Conservation (phyloP, 2,329 filamentous ascomycete species). For the Chaetomium olivaceum region DNA sequence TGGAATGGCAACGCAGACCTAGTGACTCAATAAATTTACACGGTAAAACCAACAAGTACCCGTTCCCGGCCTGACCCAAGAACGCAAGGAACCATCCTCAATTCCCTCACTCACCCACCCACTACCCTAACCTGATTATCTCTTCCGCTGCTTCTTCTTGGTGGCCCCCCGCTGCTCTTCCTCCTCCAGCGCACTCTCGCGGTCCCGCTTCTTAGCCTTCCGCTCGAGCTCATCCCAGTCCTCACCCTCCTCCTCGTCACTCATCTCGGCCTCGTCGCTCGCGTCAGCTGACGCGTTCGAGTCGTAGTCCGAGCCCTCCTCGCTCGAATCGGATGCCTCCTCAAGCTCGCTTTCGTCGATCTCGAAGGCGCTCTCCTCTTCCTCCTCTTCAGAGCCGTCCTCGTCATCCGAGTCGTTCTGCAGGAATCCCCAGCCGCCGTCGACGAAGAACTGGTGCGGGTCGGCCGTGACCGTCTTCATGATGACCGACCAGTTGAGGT, state of each 20-base stretch:
- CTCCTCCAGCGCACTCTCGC: slow-evolving; percentile 67
- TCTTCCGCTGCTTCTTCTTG: slow-evolving; percentile 58
- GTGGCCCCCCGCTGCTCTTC: slow-evolving; percentile 66
- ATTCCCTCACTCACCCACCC: not conserved
- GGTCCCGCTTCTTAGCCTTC: slow-evolving; percentile 84
- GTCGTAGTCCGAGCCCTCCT: slow-evolving; percentile 91
- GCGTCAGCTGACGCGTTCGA: slow-evolving; percentile 84
- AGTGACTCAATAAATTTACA: not conserved
- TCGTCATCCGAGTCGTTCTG: slow-evolving; percentile 86
- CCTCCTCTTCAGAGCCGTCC: slow-evolving; percentile 72
- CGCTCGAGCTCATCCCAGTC: slow-evolving; percentile 94
- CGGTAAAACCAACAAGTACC: not conserved
- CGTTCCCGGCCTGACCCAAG: not conserved
- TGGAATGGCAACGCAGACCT: not conserved
- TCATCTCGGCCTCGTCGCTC: slow-evolving; percentile 68
- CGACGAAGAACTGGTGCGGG: slow-evolving; percentile 90
- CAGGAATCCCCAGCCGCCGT: slow-evolving; percentile 94
- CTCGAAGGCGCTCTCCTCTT: slow-evolving; percentile 91
- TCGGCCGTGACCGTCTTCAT: slow-evolving; percentile 98
- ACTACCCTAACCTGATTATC: not conserved
- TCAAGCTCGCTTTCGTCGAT: slow-evolving; percentile 84
- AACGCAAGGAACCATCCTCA: not conserved
- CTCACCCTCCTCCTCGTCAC: slow-evolving; percentile 77
- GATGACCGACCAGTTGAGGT: slow-evolving; percentile 97
- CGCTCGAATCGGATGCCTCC: slow-evolving; percentile 70